Percentiles rank a stretch among this genome's conserved stretches.
phyloP scores from a whole-genome alignment of 768 basidiomycete genomes.

The Collybiopsis luxurians region DNA sequence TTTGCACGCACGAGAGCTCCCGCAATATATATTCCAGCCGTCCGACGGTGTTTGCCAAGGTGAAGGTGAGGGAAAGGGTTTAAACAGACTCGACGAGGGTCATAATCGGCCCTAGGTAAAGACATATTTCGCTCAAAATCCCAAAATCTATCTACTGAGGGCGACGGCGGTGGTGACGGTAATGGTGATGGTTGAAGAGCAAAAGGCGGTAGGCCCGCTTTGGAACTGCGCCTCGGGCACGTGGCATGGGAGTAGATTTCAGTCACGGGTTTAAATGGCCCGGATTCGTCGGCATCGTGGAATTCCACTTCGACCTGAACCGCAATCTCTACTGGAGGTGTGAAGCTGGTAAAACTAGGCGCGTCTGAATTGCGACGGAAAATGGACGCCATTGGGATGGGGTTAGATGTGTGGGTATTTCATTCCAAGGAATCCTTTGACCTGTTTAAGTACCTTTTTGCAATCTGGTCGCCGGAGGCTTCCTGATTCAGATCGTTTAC shows the following conservation, averaged over 20 bases:
- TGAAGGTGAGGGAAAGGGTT: slow-evolving; percentile 79
- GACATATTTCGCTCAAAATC: slow-evolving; percentile 28
- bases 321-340: slow-evolving; percentile 3
- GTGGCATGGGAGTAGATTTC: slow-evolving; percentile 1
- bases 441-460: neutral
- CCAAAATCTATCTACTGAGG: neutral
- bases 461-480: too few relatives aligned
- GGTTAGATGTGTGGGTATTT: too few relatives aligned
- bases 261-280: neutral
- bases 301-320: neutral
- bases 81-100: slow-evolving; percentile 69
- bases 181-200: neutral
- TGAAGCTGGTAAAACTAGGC: neutral
- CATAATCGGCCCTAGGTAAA: slow-evolving; percentile 55
- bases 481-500: too few relatives aligned
- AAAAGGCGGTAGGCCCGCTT: neutral
- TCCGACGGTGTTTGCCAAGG: slow-evolving; percentile 76
- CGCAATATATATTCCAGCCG: slow-evolving; percentile 86
- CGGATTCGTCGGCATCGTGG: slow-evolving; percentile 1
- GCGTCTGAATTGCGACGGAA: neutral
- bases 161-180: neutral
- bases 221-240: neutral
- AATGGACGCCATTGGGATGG: neutral
- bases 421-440: neutral
- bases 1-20: slow-evolving; percentile 77